Base-by-base conservation (phyloP, 2,329 filamentous ascomycete genomes). In the Xenosphaeropsis pyriputrescens region DNA sequence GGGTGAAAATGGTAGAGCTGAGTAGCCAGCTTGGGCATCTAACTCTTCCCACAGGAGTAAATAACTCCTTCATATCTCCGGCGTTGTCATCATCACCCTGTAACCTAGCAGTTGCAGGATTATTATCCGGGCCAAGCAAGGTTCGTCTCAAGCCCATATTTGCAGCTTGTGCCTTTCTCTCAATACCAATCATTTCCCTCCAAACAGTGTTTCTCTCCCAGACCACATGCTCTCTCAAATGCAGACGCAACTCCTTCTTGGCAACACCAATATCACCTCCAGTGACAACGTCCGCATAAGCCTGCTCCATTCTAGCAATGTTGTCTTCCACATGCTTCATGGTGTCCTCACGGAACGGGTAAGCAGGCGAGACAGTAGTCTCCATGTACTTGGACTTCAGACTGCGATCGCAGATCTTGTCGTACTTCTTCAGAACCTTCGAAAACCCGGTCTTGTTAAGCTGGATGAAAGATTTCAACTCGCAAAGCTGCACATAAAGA, bases 151-250 rank as follows among this genome's bases (percentile, higher is more conserved):
- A 65, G 32, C 91, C 91, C 46, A 98, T 70, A 48, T 89, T 91
- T 7, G 89, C 89, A 7, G 91, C 93, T 60, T 96, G 89, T 1
- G 85, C 85, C 54, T 93, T 88, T 16, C 91, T 73, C 63, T 98
- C 93, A 48, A 98, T 89, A 38, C 89, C 91, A 55, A 98, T 98
- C 75, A 98, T 91, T 51, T 98, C 91, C 61, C 93, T 71, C 91
- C 91, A 98, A 14, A 98, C 91, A 0, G 91, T 98, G 55, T 98
- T 98, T 40, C 91, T 75, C 58, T 98, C 93, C 93, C 91, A 98
- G 0, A 96, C 89, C 15, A 98, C 88, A 57, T 98, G 91, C 60
- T 98, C 93, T 40, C 91, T 71, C 18, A 98, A 70, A 53, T 98
- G 88, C 19, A 94, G 74, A 38, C 91, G 75, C 40, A 98, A 67